Base-by-base conservation (phyloP, 495 filamentous ascomycete species). In the Penicillium odoratum region DNA sequence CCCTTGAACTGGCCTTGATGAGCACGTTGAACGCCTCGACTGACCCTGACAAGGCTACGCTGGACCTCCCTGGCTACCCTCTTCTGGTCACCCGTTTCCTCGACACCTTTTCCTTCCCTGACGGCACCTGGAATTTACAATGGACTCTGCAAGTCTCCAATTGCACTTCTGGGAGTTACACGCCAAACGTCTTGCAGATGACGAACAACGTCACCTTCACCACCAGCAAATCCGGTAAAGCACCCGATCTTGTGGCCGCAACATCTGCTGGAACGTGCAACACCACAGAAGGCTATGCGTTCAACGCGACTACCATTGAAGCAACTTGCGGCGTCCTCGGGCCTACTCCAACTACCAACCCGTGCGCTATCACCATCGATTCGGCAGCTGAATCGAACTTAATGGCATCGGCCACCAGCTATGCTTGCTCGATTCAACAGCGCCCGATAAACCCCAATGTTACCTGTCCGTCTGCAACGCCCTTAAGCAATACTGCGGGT, bases 331-430 rank as follows among this genome's bases (percentile, higher is more conserved):
- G 48, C 15, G 18, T 28, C 3, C 48, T 50, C n/a, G 48, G 13
- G 18, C 48, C 48, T 2, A 50, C 29, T 50, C 48, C 3, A 36
- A 50, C 48, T 29, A 50, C 48, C 28, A 50, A 50, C 29, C 48
- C 48, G 48, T 50, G 48, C 48, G 48, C 48, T n/a, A 29, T 36
- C 25, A 50, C 28, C 29, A 50, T 50, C 48, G 29, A 34, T 28
- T 33, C 48, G 15, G 3, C 48, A 33, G 48, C 48, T 16, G 30
- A 26, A n/a, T 50, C 48, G 7, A 50, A 13, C 36, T n/a, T 50
- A 50, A 31, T 16, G 15, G 48, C 48, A 25, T 5, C 13, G 30
- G 48, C 48, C 48, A 50, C 48, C 15, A 15, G 3, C 16, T 15
- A 16, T 0, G 28, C 28, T 15, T 50, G 48, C 26, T 33, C 48